These are phyloP conservation scores for Penicillium riverlandense DNA, from an alignment of 495 filamentous ascomycete species.

Conservation along the genomic window DNA sequence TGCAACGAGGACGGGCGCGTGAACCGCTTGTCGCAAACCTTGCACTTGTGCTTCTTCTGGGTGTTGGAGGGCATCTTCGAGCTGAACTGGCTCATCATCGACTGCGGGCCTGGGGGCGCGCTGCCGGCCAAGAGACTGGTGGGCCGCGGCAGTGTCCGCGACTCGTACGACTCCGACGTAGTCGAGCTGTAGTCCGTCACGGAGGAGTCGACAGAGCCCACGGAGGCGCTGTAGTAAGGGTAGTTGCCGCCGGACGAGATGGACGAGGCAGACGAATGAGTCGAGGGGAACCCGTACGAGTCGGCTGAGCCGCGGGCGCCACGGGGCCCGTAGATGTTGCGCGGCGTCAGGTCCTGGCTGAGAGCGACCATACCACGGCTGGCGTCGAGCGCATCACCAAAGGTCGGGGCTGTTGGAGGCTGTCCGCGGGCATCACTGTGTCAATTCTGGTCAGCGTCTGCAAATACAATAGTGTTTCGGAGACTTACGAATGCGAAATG, in stretches of 20 bases:
- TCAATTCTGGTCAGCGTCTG: neutral
- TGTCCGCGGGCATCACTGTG: constrained; percentile 54
- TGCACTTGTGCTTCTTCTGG: constrained; percentile 99
- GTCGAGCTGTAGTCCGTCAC: constrained; percentile 93
- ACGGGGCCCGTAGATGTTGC: constrained; percentile 76
- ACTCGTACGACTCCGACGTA: constrained; percentile 77
- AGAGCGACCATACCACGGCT: constrained; percentile 88
- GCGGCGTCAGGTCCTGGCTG: constrained; percentile 76
- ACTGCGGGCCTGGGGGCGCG: constrained; percentile 77
- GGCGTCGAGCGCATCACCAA: constrained; percentile 75
- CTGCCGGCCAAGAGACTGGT: constrained; percentile 57
- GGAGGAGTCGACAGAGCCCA: constrained; percentile 78
- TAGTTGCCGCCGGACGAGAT: constrained; percentile 75
- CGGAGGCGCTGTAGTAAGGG: constrained; percentile 70
- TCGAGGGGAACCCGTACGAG: constrained; percentile 86
- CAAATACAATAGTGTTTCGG: neutral
- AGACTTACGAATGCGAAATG: constrained; percentile 82
- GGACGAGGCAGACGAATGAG: constrained; percentile 90
- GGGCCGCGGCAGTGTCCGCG: constrained; percentile 77
- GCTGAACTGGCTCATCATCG: constrained; percentile 99
- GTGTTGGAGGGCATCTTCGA: constrained; percentile 93
- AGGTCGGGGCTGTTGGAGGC: constrained; percentile 31
- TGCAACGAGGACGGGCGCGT: constrained; percentile 93
- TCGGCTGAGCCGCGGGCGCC: constrained; percentile 67
- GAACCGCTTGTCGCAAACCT: constrained; percentile 98